These are phyloP conservation scores for Allantophomopsis cytisporea DNA, from an alignment of 2,329 filamentous ascomycete genomes.

Conservation along the genomic window DNA sequence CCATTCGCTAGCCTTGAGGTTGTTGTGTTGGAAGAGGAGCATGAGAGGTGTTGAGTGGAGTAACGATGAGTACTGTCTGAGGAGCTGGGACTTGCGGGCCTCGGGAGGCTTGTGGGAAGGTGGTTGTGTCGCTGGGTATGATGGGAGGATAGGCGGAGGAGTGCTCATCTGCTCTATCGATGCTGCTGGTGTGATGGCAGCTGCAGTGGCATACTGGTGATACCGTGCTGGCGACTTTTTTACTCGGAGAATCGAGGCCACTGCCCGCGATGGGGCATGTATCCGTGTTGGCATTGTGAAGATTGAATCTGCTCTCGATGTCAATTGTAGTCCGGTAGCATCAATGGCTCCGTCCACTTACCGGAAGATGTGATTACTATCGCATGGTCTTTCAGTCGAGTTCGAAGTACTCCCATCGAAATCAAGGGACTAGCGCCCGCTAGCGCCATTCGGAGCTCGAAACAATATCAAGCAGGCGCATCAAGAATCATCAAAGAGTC, in stretches of 20 bases:
- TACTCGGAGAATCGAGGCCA: constrained; percentile 18
- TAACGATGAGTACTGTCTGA: constrained; percentile 59
- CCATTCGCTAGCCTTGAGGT: constrained; percentile 56
- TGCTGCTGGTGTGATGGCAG: constrained; percentile 30
- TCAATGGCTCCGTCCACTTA: too few relatives aligned
- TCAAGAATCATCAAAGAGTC: too few relatives aligned
- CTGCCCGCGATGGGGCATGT: constrained; percentile 15
- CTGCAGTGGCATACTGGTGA: constrained; percentile 33
- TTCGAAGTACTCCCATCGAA: too few relatives aligned
- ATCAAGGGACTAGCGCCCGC: too few relatives aligned
- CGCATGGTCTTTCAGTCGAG: too few relatives aligned
- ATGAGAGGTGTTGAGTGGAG: constrained; percentile 58
- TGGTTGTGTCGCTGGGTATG: constrained; percentile 57
- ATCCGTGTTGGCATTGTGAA: constrained; percentile 20
- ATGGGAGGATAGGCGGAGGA: constrained; percentile 19
- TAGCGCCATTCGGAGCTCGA: too few relatives aligned
- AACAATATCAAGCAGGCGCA: too few relatives aligned
- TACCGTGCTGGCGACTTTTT: constrained; percentile 19
- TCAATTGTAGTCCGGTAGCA: too few relatives aligned
- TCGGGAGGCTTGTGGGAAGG: constrained; percentile 78
- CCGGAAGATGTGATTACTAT: too few relatives aligned
- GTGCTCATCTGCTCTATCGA: constrained; percentile 32
- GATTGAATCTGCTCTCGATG: background rate
- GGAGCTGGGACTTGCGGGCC: constrained; percentile 80
- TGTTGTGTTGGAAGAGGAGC: constrained; percentile 64